These are phyloP conservation scores for Stenogyne calaminthoides DNA, from an alignment of 305 asterid species.

Conservation along the genomic window DNA sequence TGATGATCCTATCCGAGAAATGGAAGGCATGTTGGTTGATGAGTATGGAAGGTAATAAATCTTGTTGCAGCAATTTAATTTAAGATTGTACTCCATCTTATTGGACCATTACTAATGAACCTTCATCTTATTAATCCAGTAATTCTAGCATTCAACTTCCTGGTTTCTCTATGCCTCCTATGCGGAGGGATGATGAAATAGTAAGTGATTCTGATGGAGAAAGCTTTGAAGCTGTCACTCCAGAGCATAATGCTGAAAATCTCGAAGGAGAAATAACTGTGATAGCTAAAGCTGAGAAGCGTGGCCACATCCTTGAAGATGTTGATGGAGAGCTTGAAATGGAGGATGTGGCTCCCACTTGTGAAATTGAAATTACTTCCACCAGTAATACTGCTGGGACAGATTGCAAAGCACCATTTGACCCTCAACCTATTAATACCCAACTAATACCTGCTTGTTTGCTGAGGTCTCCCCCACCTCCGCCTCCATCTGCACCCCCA, in stretches of 20 bases:
- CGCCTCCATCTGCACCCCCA: slow-evolving; percentile 36
- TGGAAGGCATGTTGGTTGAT: slow-evolving; percentile 94
- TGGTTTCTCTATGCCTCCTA: slow-evolving; percentile 88
- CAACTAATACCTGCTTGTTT: slow-evolving; percentile 45
- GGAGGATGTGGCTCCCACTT: slow-evolving; percentile 92
- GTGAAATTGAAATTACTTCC: slow-evolving; percentile 52
- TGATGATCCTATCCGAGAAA: slow-evolving; percentile 93
- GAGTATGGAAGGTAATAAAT: slow-evolving; percentile 89
- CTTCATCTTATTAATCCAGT: slow-evolving; percentile 47
- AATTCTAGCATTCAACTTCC: slow-evolving; percentile 93
- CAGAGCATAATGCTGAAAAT: slow-evolving; percentile 63
- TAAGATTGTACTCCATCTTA: background rate
- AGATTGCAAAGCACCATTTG: slow-evolving; percentile 35
- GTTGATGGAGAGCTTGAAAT: slow-evolving; percentile 98
- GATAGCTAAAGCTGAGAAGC: slow-evolving; percentile 57
- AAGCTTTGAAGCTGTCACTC: slow-evolving; percentile 90
- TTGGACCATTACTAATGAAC: slow-evolving; percentile 15
- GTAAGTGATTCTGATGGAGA: slow-evolving; percentile 88
- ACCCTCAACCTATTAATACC: slow-evolving; percentile 50
- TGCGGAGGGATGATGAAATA: slow-evolving; percentile 71
- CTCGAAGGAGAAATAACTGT: slow-evolving; percentile 40
- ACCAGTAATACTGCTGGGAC: slow-evolving; percentile 38
- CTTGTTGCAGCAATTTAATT: slow-evolving; percentile 17
- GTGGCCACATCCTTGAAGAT: slow-evolving; percentile 79
- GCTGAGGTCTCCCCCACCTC: slow-evolving; percentile 32